These are phyloP conservation scores for Marasmius fiardii DNA, from an alignment of 1,284 basidiomycete species.

Conservation along the genomic window DNA sequence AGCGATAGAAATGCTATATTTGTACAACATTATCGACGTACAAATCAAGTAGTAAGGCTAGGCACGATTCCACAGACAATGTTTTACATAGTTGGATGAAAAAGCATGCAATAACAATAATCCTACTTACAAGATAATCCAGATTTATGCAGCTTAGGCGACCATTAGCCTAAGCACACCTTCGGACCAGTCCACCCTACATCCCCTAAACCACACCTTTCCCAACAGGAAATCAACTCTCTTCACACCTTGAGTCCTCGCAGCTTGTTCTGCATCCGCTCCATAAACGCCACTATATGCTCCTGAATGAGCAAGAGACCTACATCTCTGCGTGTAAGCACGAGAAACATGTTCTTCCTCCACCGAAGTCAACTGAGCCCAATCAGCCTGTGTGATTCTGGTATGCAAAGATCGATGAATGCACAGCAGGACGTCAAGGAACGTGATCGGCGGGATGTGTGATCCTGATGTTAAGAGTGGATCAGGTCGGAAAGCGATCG, in stretches of 20 bases:
- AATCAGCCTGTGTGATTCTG: constrained; percentile 16
- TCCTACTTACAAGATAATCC: no score
- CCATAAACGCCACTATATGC: constrained; percentile 3
- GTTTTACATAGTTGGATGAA: no score
- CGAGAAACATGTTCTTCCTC: constrained; percentile 12
- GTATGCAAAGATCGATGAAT: constrained; percentile 14
- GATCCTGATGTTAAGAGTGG: constrained; percentile 15
- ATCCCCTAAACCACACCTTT: constrained; percentile 16
- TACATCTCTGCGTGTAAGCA: constrained; percentile 15
- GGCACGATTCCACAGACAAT: no score
- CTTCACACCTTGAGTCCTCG: constrained; percentile 16
- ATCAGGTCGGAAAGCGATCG: constrained; percentile 4
- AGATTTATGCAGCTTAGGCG: not conserved
- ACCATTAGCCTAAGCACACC: constrained; percentile 11
- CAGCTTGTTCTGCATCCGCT: constrained; percentile 8
- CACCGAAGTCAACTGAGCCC: constrained; percentile 4
- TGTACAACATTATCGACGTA: no score
- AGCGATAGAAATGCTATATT: no score
- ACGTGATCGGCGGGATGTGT: constrained; percentile 6
- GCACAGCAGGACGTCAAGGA: constrained; percentile 13
- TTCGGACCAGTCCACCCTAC: constrained; percentile 10
- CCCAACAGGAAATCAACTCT: constrained; percentile 17
- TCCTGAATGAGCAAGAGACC: constrained; percentile 6
- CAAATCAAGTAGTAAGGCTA: no score
- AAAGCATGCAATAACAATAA: no score